Percentiles rank a stretch among this genome's conserved stretches.
These are phyloP conservation scores for Saccharomyces pastorianus DNA, from an alignment of 1,139 yeast species.

Conservation along the genomic window DNA sequence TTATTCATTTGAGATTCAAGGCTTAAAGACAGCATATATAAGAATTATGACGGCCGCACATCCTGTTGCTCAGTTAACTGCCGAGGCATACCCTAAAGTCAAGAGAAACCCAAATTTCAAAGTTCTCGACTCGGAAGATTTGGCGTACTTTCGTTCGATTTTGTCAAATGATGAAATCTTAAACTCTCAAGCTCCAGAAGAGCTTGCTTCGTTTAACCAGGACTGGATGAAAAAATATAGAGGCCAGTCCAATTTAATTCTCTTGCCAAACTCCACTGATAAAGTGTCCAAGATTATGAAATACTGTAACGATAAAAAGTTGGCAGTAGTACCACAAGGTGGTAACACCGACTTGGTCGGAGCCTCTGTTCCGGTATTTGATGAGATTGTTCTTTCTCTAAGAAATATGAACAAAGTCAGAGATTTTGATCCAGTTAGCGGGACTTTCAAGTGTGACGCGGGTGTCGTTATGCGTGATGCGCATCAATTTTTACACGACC, in stretches of 20 bases:
- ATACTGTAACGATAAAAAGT: constrained; percentile 65
- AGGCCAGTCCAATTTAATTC: constrained; percentile 68
- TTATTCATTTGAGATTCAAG: neutral
- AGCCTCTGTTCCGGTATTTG: constrained; percentile 85
- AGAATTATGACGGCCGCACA: neutral
- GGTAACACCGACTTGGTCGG: constrained; percentile 97
- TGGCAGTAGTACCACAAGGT: constrained; percentile 93
- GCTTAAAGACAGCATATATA: neutral
- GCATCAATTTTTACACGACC: constrained; percentile 64
- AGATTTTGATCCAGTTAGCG: constrained; percentile 71
- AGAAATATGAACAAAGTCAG: constrained; percentile 67
- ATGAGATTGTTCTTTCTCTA: constrained; percentile 69
- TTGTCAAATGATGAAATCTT: constrained; percentile 37
- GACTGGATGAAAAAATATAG: constrained; percentile 90
- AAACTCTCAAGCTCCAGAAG: constrained; percentile 45
- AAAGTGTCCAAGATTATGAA: constrained; percentile 67
- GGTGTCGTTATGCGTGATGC: constrained; percentile 83
- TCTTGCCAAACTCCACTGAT: constrained; percentile 70
- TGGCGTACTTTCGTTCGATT: constrained; percentile 48
- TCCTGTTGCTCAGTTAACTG: constrained; percentile 43
- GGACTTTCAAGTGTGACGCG: constrained; percentile 78
- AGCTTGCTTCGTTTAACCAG: constrained; percentile 51
- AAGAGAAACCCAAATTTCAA: constrained; percentile 37
- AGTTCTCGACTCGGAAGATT: constrained; percentile 43
- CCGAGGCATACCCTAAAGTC: constrained; percentile 50